These are phyloP conservation scores for Debaryomyces singareniensis DNA, from an alignment of 1,139 yeast species.

Conservation along the genomic window DNA sequence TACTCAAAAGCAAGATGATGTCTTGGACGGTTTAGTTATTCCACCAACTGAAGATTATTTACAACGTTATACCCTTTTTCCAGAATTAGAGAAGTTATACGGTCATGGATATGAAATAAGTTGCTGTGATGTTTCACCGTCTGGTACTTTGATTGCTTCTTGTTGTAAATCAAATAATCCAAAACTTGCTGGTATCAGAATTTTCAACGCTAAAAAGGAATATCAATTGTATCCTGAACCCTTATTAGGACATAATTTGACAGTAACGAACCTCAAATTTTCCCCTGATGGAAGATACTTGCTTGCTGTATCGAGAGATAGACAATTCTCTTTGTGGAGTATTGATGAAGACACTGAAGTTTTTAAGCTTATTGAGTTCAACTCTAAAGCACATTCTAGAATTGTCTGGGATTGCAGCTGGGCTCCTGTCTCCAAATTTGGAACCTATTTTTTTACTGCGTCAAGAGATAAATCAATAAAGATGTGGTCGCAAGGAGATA, in stretches of 20 bases:
- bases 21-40: constrained; percentile 34
- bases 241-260: constrained; percentile 64
- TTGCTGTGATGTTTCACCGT: constrained; percentile 66
- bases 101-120: constrained; percentile 97
- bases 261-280: constrained; percentile 77
- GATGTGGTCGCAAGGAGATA: constrained; percentile 48
- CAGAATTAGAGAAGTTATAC: constrained; percentile 87
- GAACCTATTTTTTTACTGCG: constrained; percentile 61
- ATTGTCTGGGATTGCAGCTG: constrained; percentile 96
- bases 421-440: constrained; percentile 41
- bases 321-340: constrained; percentile 77
- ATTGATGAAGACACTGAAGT: constrained; percentile 35
- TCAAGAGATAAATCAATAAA: constrained; percentile 82
- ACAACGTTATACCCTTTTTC: constrained; percentile 90
- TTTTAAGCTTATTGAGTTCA: constrained; percentile 40
- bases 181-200: constrained; percentile 78
- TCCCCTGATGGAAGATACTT: constrained; percentile 66
- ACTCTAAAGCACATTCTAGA: constrained; percentile 76
- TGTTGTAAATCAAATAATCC: constrained; percentile 87
- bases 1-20: constrained; percentile 35
- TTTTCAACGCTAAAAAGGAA: constrained; percentile 54
- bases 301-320: constrained; percentile 83
- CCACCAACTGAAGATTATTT: constrained; percentile 89
- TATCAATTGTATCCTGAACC: constrained; percentile 31
- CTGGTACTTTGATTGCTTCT: constrained; percentile 65